These are phyloP conservation scores for Trametes cinnabarina DNA, from an alignment of 768 basidiomycete species.

Conservation along the genomic window DNA sequence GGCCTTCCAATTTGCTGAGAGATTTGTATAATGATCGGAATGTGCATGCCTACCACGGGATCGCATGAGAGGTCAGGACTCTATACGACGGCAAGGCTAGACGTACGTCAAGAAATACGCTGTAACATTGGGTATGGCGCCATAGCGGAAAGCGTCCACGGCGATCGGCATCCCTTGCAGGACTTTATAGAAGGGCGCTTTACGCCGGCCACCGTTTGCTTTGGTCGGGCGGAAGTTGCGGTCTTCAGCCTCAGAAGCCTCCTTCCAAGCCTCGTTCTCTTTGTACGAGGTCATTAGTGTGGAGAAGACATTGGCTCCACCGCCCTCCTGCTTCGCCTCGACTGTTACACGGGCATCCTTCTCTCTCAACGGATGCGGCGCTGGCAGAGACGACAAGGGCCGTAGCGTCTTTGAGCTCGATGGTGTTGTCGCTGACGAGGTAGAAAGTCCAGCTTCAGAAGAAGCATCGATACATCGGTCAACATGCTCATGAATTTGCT, in stretches of 20 bases:
- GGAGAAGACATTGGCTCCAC: slow-evolving; percentile 52
- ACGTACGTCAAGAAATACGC: slow-evolving; percentile 88
- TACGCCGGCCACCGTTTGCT: slow-evolving; percentile 53
- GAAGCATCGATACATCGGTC: slow-evolving; percentile 53
- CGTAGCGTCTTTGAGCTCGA: slow-evolving; percentile 4
- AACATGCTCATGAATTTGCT: slow-evolving; percentile 56
- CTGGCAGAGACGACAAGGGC: slow-evolving; percentile 23
- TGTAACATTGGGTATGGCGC: slow-evolving; percentile 81
- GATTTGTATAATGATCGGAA: slow-evolving; percentile 93
- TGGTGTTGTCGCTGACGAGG: not conserved
- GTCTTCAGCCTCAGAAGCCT: slow-evolving; percentile 58
- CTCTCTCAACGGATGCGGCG: slow-evolving; percentile 16
- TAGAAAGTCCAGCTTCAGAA: not conserved
- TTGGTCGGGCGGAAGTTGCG: slow-evolving; percentile 46
- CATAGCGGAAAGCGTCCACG: slow-evolving; percentile 96
- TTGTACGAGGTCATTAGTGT: slow-evolving; percentile 87
- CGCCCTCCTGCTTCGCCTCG: slow-evolving; percentile 5
- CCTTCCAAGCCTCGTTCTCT: slow-evolving; percentile 83
- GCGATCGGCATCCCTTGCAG: slow-evolving; percentile 97
- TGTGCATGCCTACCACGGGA: slow-evolving; percentile 75
- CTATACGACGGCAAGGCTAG: not conserved
- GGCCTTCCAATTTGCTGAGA: slow-evolving; percentile 82
- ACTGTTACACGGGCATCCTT: slow-evolving; percentile 7
- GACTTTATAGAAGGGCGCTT: slow-evolving; percentile 94
- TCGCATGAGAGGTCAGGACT: no score